Conservation (phyloP, 345 rosid genomes). For the Reutealis trisperma region DNA sequence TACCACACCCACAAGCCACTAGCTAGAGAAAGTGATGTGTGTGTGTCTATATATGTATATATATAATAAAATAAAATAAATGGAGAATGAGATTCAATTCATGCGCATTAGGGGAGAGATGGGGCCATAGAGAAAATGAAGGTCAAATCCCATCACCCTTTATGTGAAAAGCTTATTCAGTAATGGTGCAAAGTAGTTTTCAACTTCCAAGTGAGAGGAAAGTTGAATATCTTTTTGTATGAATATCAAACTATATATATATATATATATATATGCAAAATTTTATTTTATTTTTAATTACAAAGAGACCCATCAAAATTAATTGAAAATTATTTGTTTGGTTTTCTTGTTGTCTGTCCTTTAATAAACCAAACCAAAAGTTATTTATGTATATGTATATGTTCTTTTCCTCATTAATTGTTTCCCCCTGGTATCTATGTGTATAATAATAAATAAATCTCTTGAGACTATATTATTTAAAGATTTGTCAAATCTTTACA, state of each 20-base stretch:
- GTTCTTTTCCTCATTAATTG: too few relatives aligned
- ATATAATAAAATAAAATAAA: not conserved
- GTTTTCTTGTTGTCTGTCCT: too few relatives aligned
- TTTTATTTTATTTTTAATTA: not conserved
- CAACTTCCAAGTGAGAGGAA: slow-evolving; percentile 12
- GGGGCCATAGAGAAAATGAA: not conserved
- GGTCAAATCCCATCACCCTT: slow-evolving; percentile 21
- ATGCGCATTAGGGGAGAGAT: slow-evolving; percentile 12
- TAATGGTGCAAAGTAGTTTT: slow-evolving; percentile 9
- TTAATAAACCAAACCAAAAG: too few relatives aligned
- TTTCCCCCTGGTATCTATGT: too few relatives aligned
- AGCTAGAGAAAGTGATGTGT: not conserved
- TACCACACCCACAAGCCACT: not conserved
- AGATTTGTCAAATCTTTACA: too few relatives aligned
- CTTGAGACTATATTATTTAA: too few relatives aligned
- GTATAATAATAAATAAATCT: too few relatives aligned
- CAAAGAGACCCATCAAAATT: too few relatives aligned
- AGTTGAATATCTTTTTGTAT: not conserved
- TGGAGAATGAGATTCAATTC: slow-evolving; percentile 1
- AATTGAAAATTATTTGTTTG: too few relatives aligned
- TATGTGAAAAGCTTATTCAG: slow-evolving; percentile 5
- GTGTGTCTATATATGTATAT: not conserved
- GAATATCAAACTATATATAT: not conserved
- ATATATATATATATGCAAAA: not conserved
- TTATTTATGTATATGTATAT: too few relatives aligned